Evolutionary conservation across 345 rosid genomes (phyloP).

Genomic region (Litchi chinensis): DNA sequence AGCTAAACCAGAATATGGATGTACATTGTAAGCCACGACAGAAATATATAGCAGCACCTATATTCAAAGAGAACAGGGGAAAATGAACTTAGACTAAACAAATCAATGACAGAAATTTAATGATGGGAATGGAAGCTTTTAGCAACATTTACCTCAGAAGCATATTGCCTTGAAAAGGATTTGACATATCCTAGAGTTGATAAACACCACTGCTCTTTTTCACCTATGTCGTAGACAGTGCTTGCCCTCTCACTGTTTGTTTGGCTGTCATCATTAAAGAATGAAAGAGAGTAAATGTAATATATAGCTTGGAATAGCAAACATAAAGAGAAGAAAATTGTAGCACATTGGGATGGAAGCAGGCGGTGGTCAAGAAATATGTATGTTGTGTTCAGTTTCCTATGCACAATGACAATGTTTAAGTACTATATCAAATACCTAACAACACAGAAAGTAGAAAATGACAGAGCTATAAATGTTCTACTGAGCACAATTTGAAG

Average conservation of each 20-base stretch:
- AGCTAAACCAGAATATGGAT: not conserved
- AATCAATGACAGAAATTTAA: not conserved
- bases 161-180: conserved; percentile 88
- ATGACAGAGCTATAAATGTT: not conserved
- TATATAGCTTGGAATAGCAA: not conserved
- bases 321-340: not conserved
- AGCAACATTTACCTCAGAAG: conserved; percentile 70
- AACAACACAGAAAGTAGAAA: not conserved
- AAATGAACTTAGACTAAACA: not conserved
- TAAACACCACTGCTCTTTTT: conserved; percentile 91
- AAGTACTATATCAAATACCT: not conserved
- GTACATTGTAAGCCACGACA: not conserved
- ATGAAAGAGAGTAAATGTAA: conserved; percentile 7
- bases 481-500: not conserved
- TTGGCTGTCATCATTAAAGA: conserved; percentile 39
- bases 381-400: no score
- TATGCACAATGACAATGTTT: conserved; percentile 8
- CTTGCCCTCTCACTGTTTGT: conserved; percentile 45
- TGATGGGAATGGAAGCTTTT: not conserved
- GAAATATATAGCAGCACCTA: not conserved
- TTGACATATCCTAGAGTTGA: conserved; percentile 87
- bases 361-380: no score
- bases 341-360: no score
- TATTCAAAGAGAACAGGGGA: not conserved
- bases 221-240: conserved; percentile 54